phyloP scores from a whole-genome alignment of 139 green algal species.

The Chlorokybus atmophyticus region DNA sequence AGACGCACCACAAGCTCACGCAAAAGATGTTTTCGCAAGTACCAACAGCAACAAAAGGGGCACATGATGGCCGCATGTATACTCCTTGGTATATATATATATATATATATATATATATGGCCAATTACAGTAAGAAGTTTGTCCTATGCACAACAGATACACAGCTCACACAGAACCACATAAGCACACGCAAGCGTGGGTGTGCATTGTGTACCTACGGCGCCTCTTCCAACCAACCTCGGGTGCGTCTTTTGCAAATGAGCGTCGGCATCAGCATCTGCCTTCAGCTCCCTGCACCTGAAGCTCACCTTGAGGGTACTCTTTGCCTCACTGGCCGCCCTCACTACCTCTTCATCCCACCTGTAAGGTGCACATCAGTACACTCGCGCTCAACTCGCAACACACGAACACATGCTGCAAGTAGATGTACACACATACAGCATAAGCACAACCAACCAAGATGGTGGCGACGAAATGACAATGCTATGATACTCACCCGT shows the following conservation, averaged over 20 bases:
- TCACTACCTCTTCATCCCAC: constrained; percentile 2
- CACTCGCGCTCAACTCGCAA: background rate
- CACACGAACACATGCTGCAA: background rate
- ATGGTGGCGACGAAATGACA: background rate
- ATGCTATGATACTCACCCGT: constrained; percentile 10
- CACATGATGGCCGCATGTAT: too few relatives aligned
- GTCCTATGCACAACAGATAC: too few relatives aligned
- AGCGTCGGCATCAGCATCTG: constrained; percentile 4
- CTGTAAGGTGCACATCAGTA: background rate
- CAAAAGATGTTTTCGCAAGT: too few relatives aligned
- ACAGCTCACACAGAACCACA: too few relatives aligned
- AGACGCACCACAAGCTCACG: too few relatives aligned
- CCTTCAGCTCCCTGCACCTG: constrained; percentile 7
- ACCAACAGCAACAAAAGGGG: too few relatives aligned
- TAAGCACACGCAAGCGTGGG: too few relatives aligned
- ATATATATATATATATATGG: too few relatives aligned
- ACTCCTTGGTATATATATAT: too few relatives aligned
- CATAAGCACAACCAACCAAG: background rate
- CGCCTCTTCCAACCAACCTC: background rate
- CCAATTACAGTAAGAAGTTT: too few relatives aligned
- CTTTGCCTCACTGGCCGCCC: background rate
- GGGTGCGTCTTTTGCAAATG: constrained; percentile 4
- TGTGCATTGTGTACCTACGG: too few relatives aligned
- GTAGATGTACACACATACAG: background rate
- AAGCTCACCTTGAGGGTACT: constrained; percentile 2